These are phyloP conservation scores for Lodderomyces parapsilosis DNA, from an alignment of 1,139 yeast genomes.

Conservation along the genomic window DNA sequence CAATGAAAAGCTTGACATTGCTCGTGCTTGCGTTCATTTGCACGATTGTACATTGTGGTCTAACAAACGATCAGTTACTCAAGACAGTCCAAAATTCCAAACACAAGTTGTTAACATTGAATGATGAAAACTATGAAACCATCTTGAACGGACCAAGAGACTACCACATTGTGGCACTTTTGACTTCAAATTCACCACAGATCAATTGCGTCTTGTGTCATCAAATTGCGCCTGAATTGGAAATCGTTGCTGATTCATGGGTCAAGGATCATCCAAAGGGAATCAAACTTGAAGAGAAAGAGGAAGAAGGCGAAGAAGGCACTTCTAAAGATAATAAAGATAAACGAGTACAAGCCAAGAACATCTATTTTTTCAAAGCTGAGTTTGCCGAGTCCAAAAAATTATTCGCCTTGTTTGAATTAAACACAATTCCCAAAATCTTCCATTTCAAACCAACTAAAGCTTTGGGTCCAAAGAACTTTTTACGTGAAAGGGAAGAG, in stretches of 20 bases:
- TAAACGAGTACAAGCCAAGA: constrained; percentile 17
- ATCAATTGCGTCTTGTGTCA: constrained; percentile 78
- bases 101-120: constrained; percentile 35
- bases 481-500: constrained; percentile 35
- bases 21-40: constrained; percentile 15
- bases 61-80: constrained; percentile 28
- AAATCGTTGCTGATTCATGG: constrained; percentile 57
- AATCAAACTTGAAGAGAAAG: constrained; percentile 26
- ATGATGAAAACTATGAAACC: constrained; percentile 58
- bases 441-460: constrained; percentile 64
- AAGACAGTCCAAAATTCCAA: constrained; percentile 20
- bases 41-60: constrained; percentile 25
- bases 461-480: constrained; percentile 26
- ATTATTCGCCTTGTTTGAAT: constrained; percentile 53
- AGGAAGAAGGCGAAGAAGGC: constrained; percentile 26
- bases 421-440: constrained; percentile 79
- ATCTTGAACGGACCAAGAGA: constrained; percentile 70
- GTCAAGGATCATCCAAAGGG: constrained; percentile 45
- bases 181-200: constrained; percentile 73
- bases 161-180: constrained; percentile 59
- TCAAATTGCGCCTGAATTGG: constrained; percentile 66
- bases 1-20: constrained; percentile 9
- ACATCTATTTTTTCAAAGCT: constrained; percentile 68
- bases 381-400: constrained; percentile 62
- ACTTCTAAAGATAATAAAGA: constrained; percentile 17